Conservation (phyloP, 371 early-diverging fungal species). For the Rhizopus sp. region DNA sequence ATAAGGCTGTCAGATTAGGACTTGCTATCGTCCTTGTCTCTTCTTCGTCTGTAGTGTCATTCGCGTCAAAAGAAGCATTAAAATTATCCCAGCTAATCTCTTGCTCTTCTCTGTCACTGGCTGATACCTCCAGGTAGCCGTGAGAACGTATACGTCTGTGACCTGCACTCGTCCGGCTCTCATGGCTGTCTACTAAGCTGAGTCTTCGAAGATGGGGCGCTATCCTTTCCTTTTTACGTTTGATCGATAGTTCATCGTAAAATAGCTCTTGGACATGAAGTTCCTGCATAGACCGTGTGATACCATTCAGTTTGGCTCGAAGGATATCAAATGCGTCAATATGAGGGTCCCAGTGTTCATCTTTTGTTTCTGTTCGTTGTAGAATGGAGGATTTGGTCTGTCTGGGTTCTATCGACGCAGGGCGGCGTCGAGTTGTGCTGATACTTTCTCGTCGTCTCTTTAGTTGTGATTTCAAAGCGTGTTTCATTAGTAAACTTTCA, state of each 20-base stretch:
- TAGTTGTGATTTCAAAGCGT: slow-evolving; percentile 13
- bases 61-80: neutral
- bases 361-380: slow-evolving; percentile 5
- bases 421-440: slow-evolving; percentile 17
- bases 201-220: neutral
- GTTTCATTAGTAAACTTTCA: slow-evolving; percentile 20
- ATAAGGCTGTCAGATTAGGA: slow-evolving; percentile 23
- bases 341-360: slow-evolving; percentile 41
- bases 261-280: slow-evolving; percentile 47
- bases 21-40: slow-evolving; percentile 6
- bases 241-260: slow-evolving; percentile 31
- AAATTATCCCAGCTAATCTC: neutral
- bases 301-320: slow-evolving; percentile 46
- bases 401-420: slow-evolving; percentile 27
- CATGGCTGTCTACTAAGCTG: neutral
- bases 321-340: slow-evolving; percentile 51
- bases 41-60: neutral
- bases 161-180: neutral
- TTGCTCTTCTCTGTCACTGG: slow-evolving; percentile 6
- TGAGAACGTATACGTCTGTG: slow-evolving; percentile 21
- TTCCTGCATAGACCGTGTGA: slow-evolving; percentile 51
- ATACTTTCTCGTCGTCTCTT: slow-evolving; percentile 40
- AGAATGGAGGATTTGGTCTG: slow-evolving; percentile 34
- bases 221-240: slow-evolving; percentile 15
- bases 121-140: neutral